Conservation (phyloP, 2,329 filamentous ascomycete genomes). For the Fusarium fujikuroi region DNA sequence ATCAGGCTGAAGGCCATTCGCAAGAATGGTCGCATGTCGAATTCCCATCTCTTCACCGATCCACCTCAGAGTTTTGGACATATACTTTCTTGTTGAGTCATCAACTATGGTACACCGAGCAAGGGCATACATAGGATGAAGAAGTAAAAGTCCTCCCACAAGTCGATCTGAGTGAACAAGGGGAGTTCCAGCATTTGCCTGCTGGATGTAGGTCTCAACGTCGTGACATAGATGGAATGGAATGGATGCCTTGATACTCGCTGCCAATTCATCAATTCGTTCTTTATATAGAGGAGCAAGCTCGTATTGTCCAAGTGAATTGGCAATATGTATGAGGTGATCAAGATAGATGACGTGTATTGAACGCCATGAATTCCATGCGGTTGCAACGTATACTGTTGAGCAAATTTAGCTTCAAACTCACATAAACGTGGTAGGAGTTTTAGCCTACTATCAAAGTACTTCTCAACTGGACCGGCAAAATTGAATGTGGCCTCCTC, state of each 20-base stretch:
- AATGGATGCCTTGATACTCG: background rate
- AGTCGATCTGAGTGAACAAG: background rate
- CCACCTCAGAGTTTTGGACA: background rate
- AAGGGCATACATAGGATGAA: conserved; percentile 3
- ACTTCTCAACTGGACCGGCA: conserved; percentile 1
- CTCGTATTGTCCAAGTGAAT: background rate
- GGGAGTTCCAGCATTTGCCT: background rate
- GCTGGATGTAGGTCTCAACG: background rate
- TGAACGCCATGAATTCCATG: conserved; percentile 20
- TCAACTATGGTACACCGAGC: conserved; percentile 6
- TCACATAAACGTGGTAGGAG: accelerated
- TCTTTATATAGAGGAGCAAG: background rate
- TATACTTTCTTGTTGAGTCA: background rate
- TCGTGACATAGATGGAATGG: conserved; percentile 4
- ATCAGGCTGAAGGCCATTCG: background rate
- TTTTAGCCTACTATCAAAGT: background rate
- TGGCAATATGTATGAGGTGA: conserved; percentile 2
- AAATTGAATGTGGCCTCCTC: background rate
- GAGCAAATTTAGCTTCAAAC: background rate
- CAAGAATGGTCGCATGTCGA: background rate
- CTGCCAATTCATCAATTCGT: background rate
- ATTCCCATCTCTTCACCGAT: conserved; percentile 11
- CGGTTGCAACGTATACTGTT: conserved; percentile 5
- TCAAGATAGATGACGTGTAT: conserved; percentile 9
- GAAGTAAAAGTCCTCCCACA: background rate